Percentiles rank a stretch among this genome's conserved stretches.
Conservation (phyloP, 2,329 filamentous ascomycete species). For the Hymenoscyphus fructigenus region DNA sequence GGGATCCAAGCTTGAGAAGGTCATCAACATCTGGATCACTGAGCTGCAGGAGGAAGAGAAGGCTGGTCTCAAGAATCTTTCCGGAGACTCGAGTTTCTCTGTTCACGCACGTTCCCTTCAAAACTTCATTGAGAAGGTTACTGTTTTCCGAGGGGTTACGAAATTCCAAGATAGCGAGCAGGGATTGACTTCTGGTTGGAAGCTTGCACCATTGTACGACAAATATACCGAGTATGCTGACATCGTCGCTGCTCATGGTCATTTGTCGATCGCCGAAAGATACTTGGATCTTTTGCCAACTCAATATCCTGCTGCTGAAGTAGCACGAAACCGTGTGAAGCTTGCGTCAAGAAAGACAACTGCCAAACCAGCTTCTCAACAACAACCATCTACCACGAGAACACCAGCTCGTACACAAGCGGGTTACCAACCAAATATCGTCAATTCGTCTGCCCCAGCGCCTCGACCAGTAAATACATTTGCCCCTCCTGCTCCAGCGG, state of each 20-base stretch:
- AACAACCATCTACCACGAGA: constrained; percentile 40
- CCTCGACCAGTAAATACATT: constrained; percentile 40
- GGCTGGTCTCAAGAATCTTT: constrained; percentile 65
- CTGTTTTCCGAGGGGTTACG: constrained; percentile 90
- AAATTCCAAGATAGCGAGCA: constrained; percentile 84
- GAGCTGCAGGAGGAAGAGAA: constrained; percentile 85
- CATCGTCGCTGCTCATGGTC: constrained; percentile 86
- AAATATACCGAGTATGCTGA: constrained; percentile 98
- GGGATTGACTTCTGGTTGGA: constrained; percentile 75
- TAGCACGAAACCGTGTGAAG: constrained; percentile 80
- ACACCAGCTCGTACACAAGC: constrained; percentile 44
- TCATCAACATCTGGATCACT: constrained; percentile 88
- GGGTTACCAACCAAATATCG: constrained; percentile 47
- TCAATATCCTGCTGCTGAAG: constrained; percentile 81
- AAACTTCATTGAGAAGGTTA: constrained; percentile 97
- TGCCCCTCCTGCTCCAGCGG: constrained; percentile 36
- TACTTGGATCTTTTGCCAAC: constrained; percentile 85
- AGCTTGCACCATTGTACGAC: constrained; percentile 81
- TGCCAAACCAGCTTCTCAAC: constrained; percentile 39
- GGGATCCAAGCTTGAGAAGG: constrained; percentile 95
- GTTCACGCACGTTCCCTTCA: constrained; percentile 87
- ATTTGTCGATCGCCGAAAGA: constrained; percentile 81
- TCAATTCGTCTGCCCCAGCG: constrained; percentile 40
- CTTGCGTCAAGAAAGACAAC: constrained; percentile 70
- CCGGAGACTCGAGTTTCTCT: constrained; percentile 80